A percentile compares a stretch with the other conserved stretches of the same genome.
phyloP scores from a whole-genome alignment of 2,329 filamentous ascomycete genomes.

The Periconia digitata region DNA sequence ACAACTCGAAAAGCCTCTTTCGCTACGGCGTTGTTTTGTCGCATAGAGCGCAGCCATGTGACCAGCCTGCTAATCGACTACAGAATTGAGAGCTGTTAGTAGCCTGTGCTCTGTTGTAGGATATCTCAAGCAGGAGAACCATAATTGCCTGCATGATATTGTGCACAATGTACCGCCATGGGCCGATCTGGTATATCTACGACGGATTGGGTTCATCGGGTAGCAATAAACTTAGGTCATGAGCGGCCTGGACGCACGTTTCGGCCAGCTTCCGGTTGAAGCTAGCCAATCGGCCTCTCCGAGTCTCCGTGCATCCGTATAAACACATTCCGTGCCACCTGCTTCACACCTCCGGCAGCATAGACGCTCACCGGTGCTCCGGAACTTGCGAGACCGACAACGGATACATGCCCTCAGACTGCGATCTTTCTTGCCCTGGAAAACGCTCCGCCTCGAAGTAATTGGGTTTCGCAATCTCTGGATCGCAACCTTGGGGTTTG shows the following conservation, averaged over 20 bases:
- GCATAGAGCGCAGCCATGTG: slow-evolving; percentile 35
- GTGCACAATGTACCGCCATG: slow-evolving; percentile 45
- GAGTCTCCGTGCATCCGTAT: slow-evolving; percentile 35
- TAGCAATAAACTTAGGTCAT: slow-evolving; percentile 29
- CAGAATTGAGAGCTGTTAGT: slow-evolving; percentile 19
- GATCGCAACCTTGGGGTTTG: background rate
- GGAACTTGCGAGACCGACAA: slow-evolving; percentile 34
- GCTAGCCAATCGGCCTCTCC: slow-evolving; percentile 28
- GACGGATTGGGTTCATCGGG: slow-evolving; percentile 25
- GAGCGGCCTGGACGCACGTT: slow-evolving; percentile 41
- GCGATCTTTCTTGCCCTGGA: background rate
- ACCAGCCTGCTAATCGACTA: slow-evolving; percentile 27
- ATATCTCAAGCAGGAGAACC: slow-evolving; percentile 42
- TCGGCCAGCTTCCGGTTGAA: slow-evolving; percentile 35
- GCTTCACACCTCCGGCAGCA: slow-evolving; percentile 34
- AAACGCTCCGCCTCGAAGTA: background rate
- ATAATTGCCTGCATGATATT: slow-evolving; percentile 43
- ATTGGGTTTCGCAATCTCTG: background rate
- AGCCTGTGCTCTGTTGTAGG: slow-evolving; percentile 26
- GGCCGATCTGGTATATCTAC: slow-evolving; percentile 22
- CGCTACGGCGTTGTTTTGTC: slow-evolving; percentile 26
- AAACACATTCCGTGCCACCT: slow-evolving; percentile 28
- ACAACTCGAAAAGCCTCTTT: slow-evolving; percentile 28
- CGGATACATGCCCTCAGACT: slow-evolving; percentile 21
- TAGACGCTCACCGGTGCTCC: slow-evolving; percentile 37